phyloP scores from a whole-genome alignment of 495 filamentous ascomycete species.

The Trichocladium uniseriatum region DNA sequence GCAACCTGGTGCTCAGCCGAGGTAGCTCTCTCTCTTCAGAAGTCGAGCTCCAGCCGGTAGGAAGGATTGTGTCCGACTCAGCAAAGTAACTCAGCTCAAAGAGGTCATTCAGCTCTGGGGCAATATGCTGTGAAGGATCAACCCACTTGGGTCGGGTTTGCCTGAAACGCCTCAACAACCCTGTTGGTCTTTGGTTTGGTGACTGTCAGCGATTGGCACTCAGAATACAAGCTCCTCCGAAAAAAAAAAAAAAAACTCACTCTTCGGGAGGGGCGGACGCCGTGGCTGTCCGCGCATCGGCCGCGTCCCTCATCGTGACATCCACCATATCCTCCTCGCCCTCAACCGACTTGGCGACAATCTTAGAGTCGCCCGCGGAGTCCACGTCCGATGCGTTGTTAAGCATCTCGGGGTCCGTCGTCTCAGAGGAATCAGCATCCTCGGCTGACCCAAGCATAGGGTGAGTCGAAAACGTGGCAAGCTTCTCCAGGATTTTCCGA shows the following conservation, averaged over 20 bases:
- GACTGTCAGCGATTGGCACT: neutral
- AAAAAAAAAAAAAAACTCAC: conserved; percentile 11
- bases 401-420: conserved; percentile 58
- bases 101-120: conserved; percentile 51
- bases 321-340: conserved; percentile 89
- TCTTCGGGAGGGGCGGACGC: conserved; percentile 3
- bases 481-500: conserved; percentile 41
- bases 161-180: conserved; percentile 24
- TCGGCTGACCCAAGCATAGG: conserved; percentile 37
- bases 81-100: conserved; percentile 60
- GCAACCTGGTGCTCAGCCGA: conserved; percentile 44
- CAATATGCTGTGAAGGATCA: conserved; percentile 37
- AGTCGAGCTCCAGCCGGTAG: conserved; percentile 54
- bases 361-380: conserved; percentile 56
- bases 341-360: conserved; percentile 68
- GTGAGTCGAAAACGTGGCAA: conserved; percentile 37
- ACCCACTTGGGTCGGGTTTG: conserved; percentile 36
- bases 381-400: conserved; percentile 65
- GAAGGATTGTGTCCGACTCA: conserved; percentile 43
- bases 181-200: conserved; percentile 13
- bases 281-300: conserved; percentile 18
- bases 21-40: conserved; percentile 48
- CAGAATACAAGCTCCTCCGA: too few species aligned
- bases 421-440: conserved; percentile 40
- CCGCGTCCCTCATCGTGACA: conserved; percentile 67